Percentiles rank a stretch among this genome's conserved stretches.
Evolutionary conservation across 2,329 filamentous ascomycete species (phyloP).

Genomic region (Colletotrichum spaethianum): DNA sequence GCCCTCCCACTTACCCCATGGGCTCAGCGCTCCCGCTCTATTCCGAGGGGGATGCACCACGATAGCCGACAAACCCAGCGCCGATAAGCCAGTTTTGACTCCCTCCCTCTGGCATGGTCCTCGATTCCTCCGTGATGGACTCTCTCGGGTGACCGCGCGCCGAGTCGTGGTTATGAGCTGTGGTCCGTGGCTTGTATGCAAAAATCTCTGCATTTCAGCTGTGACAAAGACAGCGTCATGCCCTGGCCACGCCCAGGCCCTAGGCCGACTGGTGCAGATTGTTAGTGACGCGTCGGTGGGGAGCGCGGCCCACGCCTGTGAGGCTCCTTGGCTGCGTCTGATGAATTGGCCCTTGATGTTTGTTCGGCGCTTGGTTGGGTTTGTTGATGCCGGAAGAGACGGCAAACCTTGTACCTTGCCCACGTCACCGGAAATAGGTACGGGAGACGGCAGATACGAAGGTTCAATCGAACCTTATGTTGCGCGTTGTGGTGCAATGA

Average conservation of each 20-base stretch:
- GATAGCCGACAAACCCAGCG: slow-evolving; percentile 29
- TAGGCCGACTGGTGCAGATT: slow-evolving; percentile 5
- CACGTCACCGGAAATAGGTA: neutral
- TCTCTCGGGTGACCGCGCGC: neutral
- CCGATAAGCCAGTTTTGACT: slow-evolving; percentile 38
- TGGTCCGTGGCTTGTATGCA: slow-evolving; percentile 2
- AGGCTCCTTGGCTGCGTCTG: slow-evolving; percentile 2
- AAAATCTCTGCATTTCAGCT: neutral
- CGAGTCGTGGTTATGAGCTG: neutral
- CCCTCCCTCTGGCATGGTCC: neutral
- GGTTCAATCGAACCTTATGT: no score
- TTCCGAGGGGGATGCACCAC: slow-evolving; percentile 27
- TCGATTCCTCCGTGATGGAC: neutral
- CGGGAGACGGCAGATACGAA: neutral
- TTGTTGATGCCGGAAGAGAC: neutral
- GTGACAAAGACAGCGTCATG: slow-evolving; percentile 2
- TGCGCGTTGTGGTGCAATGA: neutral
- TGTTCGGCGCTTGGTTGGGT: neutral
- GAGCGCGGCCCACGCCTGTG: slow-evolving; percentile 3
- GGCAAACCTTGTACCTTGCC: neutral
- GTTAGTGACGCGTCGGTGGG: slow-evolving; percentile 29
- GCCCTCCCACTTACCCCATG: slow-evolving; percentile 36
- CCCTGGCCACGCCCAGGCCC: slow-evolving; percentile 23
- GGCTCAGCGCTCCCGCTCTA: slow-evolving; percentile 36
- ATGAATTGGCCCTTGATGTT: neutral